Evolutionary conservation across 345 rosid genomes (phyloP).

Genomic region (Dovyalis caffra): DNA sequence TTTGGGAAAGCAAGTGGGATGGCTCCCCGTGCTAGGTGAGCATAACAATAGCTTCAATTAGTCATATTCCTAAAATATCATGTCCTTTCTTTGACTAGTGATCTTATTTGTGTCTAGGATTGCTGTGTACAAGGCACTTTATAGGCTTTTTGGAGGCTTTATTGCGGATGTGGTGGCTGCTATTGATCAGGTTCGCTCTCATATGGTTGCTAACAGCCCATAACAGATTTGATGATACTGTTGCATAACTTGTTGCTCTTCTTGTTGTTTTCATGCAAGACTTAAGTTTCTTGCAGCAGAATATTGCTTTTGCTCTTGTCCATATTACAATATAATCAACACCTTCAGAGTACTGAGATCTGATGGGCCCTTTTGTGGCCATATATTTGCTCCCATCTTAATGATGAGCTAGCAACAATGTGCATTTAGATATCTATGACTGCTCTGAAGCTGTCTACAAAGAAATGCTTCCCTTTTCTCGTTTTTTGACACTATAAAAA

Average conservation of each 20-base stretch:
- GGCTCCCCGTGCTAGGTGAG: slow-evolving; percentile 99
- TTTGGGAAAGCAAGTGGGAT: slow-evolving; percentile 99
- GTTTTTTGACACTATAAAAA: neutral
- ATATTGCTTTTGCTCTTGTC: neutral
- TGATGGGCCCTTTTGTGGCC: neutral
- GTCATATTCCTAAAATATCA: neutral
- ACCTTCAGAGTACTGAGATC: neutral
- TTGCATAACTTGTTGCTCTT: slow-evolving; percentile 3
- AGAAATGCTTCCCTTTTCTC: slow-evolving; percentile 6
- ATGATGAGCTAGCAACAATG: neutral
- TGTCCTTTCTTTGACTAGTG: slow-evolving; percentile 4
- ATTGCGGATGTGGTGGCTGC: slow-evolving; percentile 99
- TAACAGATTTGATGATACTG: neutral
- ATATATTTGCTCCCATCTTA: neutral
- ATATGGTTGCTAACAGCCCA: neutral
- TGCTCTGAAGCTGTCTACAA: neutral
- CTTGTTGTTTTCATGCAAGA: neutral
- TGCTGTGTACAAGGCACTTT: slow-evolving; percentile 95
- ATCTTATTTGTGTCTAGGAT: slow-evolving; percentile 44
- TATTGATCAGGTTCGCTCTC: slow-evolving; percentile 74
- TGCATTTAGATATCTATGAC: slow-evolving; percentile 1
- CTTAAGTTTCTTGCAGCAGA: neutral
- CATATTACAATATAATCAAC: neutral
- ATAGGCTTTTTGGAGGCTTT: slow-evolving; percentile 94
- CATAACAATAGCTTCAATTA: slow-evolving; percentile 5